These are phyloP conservation scores for Daldinia concentrica DNA, from an alignment of 495 filamentous ascomycete species.

Conservation along the genomic window DNA sequence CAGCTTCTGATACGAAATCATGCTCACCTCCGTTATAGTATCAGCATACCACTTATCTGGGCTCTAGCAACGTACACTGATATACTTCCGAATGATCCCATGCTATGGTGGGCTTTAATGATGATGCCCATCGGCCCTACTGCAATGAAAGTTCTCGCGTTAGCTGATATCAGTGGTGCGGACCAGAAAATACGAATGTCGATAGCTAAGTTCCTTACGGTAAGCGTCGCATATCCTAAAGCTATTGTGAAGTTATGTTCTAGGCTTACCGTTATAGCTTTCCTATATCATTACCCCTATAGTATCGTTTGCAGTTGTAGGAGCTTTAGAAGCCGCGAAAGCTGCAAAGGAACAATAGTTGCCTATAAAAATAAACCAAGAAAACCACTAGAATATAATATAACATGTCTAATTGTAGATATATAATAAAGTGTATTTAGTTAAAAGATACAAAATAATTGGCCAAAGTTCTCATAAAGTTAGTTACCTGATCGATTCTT, in stretches of 20 bases:
- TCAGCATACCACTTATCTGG: slow-evolving; percentile 69
- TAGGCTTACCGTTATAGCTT: slow-evolving; percentile 18
- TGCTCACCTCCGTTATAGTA: slow-evolving; percentile 20
- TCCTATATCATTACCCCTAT: slow-evolving; percentile 49
- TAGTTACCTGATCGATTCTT: neutral
- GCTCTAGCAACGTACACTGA: slow-evolving; percentile 66
- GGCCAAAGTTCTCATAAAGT: neutral
- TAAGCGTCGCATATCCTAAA: slow-evolving; percentile 48
- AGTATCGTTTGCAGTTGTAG: slow-evolving; percentile 50
- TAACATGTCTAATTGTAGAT: neutral
- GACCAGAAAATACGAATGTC: slow-evolving; percentile 69
- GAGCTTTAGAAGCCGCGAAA: slow-evolving; percentile 41
- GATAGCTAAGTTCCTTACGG: slow-evolving; percentile 75
- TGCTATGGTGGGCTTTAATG: slow-evolving; percentile 82
- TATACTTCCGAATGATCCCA: slow-evolving; percentile 68
- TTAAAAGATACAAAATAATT: too few species aligned
- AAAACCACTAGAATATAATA: neutral
- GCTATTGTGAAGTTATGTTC: neutral
- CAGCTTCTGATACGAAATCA: neutral
- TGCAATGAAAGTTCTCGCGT: slow-evolving; percentile 72
- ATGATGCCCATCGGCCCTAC: slow-evolving; percentile 78
- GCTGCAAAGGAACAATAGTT: slow-evolving; percentile 18
- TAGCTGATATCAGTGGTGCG: slow-evolving; percentile 71
- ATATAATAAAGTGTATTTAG: neutral
- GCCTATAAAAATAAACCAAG: neutral